Conservation (phyloP, 306 rosid species). For the Boehmeria nivea region DNA sequence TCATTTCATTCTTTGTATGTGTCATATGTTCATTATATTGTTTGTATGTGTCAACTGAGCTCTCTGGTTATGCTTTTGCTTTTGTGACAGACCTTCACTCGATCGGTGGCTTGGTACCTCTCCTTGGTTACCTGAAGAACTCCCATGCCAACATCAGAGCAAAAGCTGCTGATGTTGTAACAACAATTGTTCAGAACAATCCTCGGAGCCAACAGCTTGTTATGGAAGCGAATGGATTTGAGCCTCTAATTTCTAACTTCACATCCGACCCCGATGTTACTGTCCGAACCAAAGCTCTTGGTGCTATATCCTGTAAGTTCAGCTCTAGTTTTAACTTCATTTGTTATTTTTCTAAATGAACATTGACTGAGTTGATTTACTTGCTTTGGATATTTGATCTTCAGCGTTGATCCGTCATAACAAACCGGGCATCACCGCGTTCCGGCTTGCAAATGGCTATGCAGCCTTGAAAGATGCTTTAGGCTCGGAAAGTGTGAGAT, state of each 20-base stretch:
- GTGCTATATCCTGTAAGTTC: slow-evolving; percentile 84
- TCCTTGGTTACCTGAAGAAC: slow-evolving; percentile 69
- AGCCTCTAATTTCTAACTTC: slow-evolving; percentile 66
- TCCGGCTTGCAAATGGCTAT: slow-evolving; percentile 91
- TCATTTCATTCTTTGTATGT: neutral
- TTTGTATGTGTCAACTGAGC: neutral
- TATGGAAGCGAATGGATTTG: slow-evolving; percentile 90
- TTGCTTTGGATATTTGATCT: neutral
- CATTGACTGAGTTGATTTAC: neutral
- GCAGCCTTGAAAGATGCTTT: slow-evolving; percentile 73
- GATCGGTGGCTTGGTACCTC: slow-evolving; percentile 85
- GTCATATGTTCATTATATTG: too few relatives aligned
- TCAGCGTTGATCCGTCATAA: slow-evolving; percentile 84
- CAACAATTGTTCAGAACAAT: slow-evolving; percentile 90
- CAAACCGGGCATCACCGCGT: slow-evolving; percentile 63
- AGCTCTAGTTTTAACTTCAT: slow-evolving; percentile 5
- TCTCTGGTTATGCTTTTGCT: neutral
- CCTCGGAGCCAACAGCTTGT: slow-evolving; percentile 82
- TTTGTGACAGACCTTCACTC: slow-evolving; percentile 63
- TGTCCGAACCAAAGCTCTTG: slow-evolving; percentile 72
- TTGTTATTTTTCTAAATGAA: slow-evolving; percentile 18
- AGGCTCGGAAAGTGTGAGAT: slow-evolving; percentile 66
- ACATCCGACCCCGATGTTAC: slow-evolving; percentile 72
- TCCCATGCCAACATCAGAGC: slow-evolving; percentile 87
- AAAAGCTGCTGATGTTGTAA: slow-evolving; percentile 90